Base-by-base conservation (phyloP, 208 protist species). In the Leishmania major region DNA sequence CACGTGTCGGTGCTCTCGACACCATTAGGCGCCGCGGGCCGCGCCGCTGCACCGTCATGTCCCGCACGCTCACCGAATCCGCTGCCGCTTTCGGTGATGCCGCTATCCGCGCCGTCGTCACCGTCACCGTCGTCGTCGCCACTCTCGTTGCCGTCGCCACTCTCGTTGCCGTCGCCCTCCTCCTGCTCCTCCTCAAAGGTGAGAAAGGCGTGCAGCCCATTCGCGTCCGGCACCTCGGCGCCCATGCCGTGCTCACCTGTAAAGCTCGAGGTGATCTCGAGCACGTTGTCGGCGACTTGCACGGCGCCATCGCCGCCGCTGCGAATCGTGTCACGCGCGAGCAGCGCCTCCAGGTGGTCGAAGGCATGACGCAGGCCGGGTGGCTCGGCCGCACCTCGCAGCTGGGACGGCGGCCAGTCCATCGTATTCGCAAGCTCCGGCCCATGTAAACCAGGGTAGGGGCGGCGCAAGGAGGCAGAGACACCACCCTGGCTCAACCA, bases 161-260 rank as follows among this genome's bases (percentile, higher is more conserved):
- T 31, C 57, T 8, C 22, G 17, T n/a, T 37, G 31, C 22, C 53
- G 35, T 66, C 75, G 6, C 53, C 19, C 31, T 5, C 70, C 53
- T 66, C 51, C 70, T 62, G 40, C 53, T 53, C 70, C 53, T 66
- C 51, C 79, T 62, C 70, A 15, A 77, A 77, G n/a, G 5, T 43
- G 19, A 77, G n/a, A 28, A 77, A 62, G 2, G n/a, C 15, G 47
- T 4, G 31, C 53, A 62, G 73, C 51, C 2, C 53, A 25, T 62
- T 19, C 19, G 75, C 40, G 22, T 45, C 75, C 2, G 53, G 37
- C 53, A 19, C 40, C 37, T n/a, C 57, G 13, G 3, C 51, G 22
- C 25, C 57, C 22, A 45, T 31, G 37, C 47, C 57, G 31, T 40
- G 31, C 47, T 77, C 73, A 35, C 31, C 51, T 8, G 73, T 10